phyloP scores from a whole-genome alignment of 768 basidiomycete genomes.

The Candolleomyces efflorescens region DNA sequence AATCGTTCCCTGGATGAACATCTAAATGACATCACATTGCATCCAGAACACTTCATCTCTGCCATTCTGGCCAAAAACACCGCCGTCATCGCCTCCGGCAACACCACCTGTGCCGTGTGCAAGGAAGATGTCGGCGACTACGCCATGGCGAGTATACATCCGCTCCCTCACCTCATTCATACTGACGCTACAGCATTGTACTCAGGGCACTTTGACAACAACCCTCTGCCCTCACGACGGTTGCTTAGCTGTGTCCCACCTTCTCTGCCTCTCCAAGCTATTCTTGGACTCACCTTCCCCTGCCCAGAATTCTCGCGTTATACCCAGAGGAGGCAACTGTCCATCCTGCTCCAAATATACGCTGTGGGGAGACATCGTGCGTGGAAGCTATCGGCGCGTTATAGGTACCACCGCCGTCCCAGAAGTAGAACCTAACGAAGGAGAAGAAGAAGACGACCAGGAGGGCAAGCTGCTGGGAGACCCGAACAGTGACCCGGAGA shows the following conservation, averaged over 20 bases:
- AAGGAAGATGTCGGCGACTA: slow-evolving; percentile 34
- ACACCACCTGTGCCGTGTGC: slow-evolving; percentile 45
- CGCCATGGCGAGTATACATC: slow-evolving; percentile 31
- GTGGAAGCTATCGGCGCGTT: slow-evolving; percentile 54
- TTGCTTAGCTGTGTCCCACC: slow-evolving; percentile 54
- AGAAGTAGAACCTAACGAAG: slow-evolving; percentile 20
- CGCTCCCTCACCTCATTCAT: neutral
- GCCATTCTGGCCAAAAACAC: slow-evolving; percentile 46
- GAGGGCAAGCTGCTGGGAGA: slow-evolving; percentile 10
- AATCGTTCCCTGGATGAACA: neutral
- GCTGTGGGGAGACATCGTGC: slow-evolving; percentile 68
- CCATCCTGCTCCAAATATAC: slow-evolving; percentile 46
- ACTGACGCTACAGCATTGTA: neutral
- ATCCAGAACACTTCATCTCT: slow-evolving; percentile 44
- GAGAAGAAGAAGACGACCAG: slow-evolving; percentile 17
- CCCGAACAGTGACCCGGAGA: neutral
- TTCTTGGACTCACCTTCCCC: slow-evolving; percentile 15
- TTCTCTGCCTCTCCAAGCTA: slow-evolving; percentile 48
- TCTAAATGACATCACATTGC: neutral
- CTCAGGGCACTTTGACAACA: slow-evolving; percentile 46
- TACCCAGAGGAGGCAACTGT: slow-evolving; percentile 65
- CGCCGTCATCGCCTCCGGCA: slow-evolving; percentile 32
- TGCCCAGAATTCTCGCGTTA: slow-evolving; percentile 24
- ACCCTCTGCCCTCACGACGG: slow-evolving; percentile 48
- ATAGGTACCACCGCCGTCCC: slow-evolving; percentile 24